Conservation (phyloP, 345 rosid species). For the Cardiospermum halicacabum region DNA sequence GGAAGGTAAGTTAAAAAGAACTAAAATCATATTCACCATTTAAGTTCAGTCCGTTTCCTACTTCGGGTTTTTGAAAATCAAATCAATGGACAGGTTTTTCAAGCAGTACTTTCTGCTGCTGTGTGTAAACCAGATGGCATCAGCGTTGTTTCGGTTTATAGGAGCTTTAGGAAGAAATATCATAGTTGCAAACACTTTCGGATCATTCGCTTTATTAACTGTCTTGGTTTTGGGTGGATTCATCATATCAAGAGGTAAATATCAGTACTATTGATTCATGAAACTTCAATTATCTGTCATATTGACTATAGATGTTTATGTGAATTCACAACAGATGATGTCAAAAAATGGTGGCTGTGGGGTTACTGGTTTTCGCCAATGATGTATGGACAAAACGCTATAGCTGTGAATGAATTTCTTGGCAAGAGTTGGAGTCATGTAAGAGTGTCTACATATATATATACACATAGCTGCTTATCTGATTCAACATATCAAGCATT, state of each 20-base stretch:
- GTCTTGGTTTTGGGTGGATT: constrained; percentile 58
- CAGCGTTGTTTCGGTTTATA: constrained; percentile 47
- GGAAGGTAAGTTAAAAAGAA: constrained; percentile 29
- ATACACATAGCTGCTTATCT: too few relatives aligned
- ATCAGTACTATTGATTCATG: neutral
- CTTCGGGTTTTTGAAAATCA: constrained; percentile 6
- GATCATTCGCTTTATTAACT: constrained; percentile 43
- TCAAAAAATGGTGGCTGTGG: constrained; percentile 68
- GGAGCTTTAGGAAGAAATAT: constrained; percentile 56
- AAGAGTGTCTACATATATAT: too few relatives aligned
- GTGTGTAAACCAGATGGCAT: constrained; percentile 49
- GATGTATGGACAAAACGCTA: constrained; percentile 61
- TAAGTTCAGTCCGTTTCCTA: neutral
- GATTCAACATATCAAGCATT: too few relatives aligned
- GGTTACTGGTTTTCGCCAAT: constrained; percentile 67
- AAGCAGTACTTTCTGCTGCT: constrained; percentile 47
- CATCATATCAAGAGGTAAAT: constrained; percentile 48
- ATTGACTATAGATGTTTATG: constrained; percentile 10
- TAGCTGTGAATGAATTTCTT: constrained; percentile 59
- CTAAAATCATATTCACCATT: neutral
- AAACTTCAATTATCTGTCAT: too few relatives aligned
- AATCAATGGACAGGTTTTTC: constrained; percentile 41
- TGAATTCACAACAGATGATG: constrained; percentile 30
- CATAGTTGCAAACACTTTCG: constrained; percentile 56
- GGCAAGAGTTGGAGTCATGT: constrained; percentile 62